These are phyloP conservation scores for Pythium dissotocum DNA, from an alignment of 352 stramenopile genomes.

Conservation along the genomic window DNA sequence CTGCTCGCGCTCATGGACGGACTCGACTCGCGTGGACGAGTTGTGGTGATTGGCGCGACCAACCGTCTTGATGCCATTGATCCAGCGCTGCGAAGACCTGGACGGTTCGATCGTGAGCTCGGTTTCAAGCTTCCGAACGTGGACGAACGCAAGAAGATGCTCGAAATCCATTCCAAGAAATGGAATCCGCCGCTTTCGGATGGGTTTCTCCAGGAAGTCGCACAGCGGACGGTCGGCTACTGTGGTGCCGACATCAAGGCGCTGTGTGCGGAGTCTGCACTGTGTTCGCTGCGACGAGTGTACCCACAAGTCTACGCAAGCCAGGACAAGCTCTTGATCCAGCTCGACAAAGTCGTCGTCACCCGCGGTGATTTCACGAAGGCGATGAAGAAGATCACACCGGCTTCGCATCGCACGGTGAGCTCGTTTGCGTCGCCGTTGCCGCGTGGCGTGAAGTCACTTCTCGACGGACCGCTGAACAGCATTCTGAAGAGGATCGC, in stretches of 20 bases:
- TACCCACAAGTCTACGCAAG: slow-evolving; percentile 89
- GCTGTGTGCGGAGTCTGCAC: slow-evolving; percentile 86
- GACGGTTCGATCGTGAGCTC: slow-evolving; percentile 92
- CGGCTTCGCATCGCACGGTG: slow-evolving; percentile 69
- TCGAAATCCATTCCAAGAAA: slow-evolving; percentile 86
- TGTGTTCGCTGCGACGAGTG: slow-evolving; percentile 84
- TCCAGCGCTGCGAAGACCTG: slow-evolving; percentile 92
- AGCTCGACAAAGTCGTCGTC: slow-evolving; percentile 72
- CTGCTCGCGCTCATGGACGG: slow-evolving; percentile 93
- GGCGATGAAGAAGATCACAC: slow-evolving; percentile 80
- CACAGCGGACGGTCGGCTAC: slow-evolving; percentile 86
- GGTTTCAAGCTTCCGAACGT: slow-evolving; percentile 89
- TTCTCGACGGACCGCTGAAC: slow-evolving; percentile 42
- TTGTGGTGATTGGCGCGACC: slow-evolving; percentile 98
- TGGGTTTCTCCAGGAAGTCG: slow-evolving; percentile 71
- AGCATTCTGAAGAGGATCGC: slow-evolving; percentile 47
- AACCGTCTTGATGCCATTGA: slow-evolving; percentile 97
- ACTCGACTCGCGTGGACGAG: slow-evolving; percentile 81
- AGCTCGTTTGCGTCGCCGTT: slow-evolving; percentile 78
- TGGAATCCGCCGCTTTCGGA: slow-evolving; percentile 80
- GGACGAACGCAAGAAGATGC: slow-evolving; percentile 79
- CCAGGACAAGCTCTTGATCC: slow-evolving; percentile 76
- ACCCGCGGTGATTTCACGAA: slow-evolving; percentile 69
- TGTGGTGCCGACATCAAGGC: slow-evolving; percentile 92
- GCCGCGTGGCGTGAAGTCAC: slow-evolving; percentile 51